A percentile compares a stretch with the other conserved stretches of the same genome.
Conservation (phyloP, 106 monocot genomes). For the Dioscorea alata region DNA sequence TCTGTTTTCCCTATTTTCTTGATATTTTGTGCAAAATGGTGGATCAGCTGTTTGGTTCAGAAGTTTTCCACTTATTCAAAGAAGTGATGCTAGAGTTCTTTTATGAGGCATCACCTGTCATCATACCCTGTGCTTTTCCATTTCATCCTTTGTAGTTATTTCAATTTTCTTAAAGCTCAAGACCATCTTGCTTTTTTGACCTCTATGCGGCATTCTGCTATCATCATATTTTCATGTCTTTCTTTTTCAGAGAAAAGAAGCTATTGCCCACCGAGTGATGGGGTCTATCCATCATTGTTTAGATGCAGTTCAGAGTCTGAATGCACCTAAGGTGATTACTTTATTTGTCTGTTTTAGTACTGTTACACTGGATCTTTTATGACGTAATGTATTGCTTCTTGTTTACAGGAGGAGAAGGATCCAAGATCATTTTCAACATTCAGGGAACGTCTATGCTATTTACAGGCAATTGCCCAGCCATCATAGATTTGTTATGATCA, state of each 20-base stretch:
- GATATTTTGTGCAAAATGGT: too few species aligned
- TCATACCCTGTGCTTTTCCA: too few species aligned
- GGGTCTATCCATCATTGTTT: slow-evolving; percentile 62
- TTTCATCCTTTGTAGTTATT: too few species aligned
- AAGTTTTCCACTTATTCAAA: too few species aligned
- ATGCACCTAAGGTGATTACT: slow-evolving; percentile 38
- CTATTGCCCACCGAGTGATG: slow-evolving; percentile 55
- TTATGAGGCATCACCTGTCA: too few species aligned
- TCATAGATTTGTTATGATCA: neutral
- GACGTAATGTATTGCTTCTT: neutral
- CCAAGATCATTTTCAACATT: slow-evolving; percentile 65
- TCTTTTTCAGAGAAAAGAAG: slow-evolving; percentile 39
- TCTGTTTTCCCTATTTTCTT: too few species aligned
- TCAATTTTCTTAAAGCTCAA: too few species aligned
- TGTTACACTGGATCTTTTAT: neutral
- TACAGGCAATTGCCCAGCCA: slow-evolving; percentile 43
- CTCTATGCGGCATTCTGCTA: neutral
- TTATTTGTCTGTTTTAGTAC: neutral
- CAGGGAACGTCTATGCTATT: slow-evolving; percentile 63
- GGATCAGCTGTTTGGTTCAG: too few species aligned
- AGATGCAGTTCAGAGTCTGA: slow-evolving; percentile 52
- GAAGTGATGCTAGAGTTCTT: too few species aligned
- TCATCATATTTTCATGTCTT: slow-evolving; percentile 7
- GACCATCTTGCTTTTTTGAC: neutral
- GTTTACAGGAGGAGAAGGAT: slow-evolving; percentile 49